Evolutionary conservation across 2,329 filamentous ascomycete genomes (phyloP), one percentile per base, ranked within the genome.

Genomic region (Ascochyta viciae-villosae): DNA sequence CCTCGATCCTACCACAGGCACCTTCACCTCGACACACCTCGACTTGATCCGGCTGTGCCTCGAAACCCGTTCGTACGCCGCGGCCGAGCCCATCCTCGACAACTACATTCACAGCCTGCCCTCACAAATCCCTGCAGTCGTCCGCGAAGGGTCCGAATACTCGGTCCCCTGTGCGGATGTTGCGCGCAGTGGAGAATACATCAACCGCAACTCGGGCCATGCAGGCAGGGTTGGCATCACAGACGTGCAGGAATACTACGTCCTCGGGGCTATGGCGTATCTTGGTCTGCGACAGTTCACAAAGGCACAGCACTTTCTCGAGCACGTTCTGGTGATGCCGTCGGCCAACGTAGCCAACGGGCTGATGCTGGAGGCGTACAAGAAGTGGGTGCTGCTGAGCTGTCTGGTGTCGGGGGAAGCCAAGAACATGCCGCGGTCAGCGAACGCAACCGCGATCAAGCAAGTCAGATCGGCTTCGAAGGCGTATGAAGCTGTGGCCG

Each of bases 361-460:
- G 72, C 82, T 96, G 46, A 95, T 95, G 89, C 81, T 90, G 4
- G 92, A 96, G 63, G 91, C 91, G 6, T 94, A 96, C 80, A 96
- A 94, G 78, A 96, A 94, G 76, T 97, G 92, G 90, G 73, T 96
- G 8, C 78, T 99, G 15, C 83, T 92, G 9, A 86, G 87, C 49
- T 81, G 97, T 50, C 79, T 99, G 16, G 81, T 85, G 6, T 79
- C 87, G 49, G 93, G 92, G 62, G 54, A 82, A 80, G 65, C 80
- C 4, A 77, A 79, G 2, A 64, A 75, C 0, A 71, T 86, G 9
- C 89, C 90, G 0, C 79, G 82, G 35, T 83, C 85, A 42, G 83
- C 85, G 7, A 81, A 83, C 45, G 57, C 74, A 2, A 74, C 77
- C 19, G 82, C 86, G 1, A 78, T 83, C 58, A 88, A 85, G 67